Conservation (phyloP, 31 red algal genomes). For the Bonnemaisonia californica region DNA sequence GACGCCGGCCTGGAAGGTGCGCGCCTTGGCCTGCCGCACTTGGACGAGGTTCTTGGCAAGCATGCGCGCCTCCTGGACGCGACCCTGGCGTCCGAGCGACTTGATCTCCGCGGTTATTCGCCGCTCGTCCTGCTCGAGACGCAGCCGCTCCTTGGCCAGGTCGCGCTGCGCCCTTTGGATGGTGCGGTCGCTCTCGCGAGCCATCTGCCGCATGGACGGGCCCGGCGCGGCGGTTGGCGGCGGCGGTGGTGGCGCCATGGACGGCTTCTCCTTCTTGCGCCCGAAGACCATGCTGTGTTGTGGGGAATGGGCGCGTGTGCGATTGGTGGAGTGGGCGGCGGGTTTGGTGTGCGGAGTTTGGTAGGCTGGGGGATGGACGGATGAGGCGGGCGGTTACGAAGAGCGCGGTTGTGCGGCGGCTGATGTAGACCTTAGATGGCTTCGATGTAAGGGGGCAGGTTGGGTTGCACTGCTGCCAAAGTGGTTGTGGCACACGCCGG, state of each 20-base stretch:
- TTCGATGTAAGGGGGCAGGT: too few relatives aligned
- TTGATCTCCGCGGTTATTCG: constrained; percentile 60
- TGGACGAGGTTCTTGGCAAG: constrained; percentile 79
- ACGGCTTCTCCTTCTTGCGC: constrained; percentile 44
- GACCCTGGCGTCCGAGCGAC: constrained; percentile 47
- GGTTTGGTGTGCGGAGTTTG: too few relatives aligned
- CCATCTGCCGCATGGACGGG: constrained; percentile 27
- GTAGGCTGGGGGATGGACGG: too few relatives aligned
- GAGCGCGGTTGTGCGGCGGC: too few relatives aligned
- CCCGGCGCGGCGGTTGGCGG: constrained; percentile 1
- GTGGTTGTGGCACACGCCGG: too few relatives aligned
- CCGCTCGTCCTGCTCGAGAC: constrained; percentile 61
- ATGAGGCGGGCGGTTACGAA: too few relatives aligned
- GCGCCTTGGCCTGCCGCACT: constrained; percentile 57
- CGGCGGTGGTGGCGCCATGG: constrained; percentile 28
- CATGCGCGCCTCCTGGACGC: constrained; percentile 65
- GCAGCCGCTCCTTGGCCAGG: constrained; percentile 52
- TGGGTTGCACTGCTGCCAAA: too few relatives aligned
- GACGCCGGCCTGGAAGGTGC: constrained; percentile 46
- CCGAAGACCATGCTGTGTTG: constrained; percentile 61
- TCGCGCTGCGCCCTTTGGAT: constrained; percentile 54
- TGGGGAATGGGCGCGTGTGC: too few relatives aligned
- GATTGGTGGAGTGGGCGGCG: too few relatives aligned
- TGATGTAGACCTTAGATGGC: too few relatives aligned
- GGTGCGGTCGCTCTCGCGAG: constrained; percentile 51